Base-by-base conservation (phyloP, 2,329 filamentous ascomycete genomes). In the Hypoxylon sp. region DNA sequence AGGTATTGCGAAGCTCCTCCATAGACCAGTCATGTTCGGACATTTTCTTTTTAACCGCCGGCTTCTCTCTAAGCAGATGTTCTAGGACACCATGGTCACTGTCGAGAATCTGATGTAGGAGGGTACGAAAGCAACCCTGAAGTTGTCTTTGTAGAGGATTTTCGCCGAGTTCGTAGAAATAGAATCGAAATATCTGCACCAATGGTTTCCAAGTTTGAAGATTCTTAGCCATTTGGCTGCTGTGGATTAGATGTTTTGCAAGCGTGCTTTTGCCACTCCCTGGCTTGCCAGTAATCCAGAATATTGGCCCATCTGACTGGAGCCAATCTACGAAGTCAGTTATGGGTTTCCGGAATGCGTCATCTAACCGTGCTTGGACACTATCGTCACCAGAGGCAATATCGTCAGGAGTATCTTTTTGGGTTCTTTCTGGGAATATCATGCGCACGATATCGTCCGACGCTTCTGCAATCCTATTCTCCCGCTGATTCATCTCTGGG, bases 221-320 rank as follows among this genome's bases (percentile, higher is more conserved):
- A 35, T 29, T 44, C 11, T 48, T 8, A 5, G 26, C 48, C 5
- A 59, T 70, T 17, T 39, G 52, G 10, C 14, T 17, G 48, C 55
- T 33, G 10, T 42, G 39, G 9, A 46, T 47, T 19, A 70, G 29
- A 37, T 35, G 56, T 17, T 70, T 73, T 52, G 70, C 64, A n/a
- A 51, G 19, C 72, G 71, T 73, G 26, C 63, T 70, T 56, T 74
- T 74, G 10, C 71, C 71, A n/a, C 69, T 67, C 5, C 72, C 71
- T 19, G 72, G 46, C n/a, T 68, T 68, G 11, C 72, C 72, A n/a
- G 56, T 67, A 33, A 73, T 68, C 69, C 70, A 74, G 48, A 71
- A 74, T 13, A 68, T 35, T 13, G 58, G 9, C 4, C 47, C 1
- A 6, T 62, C 59, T 26, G 69, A 63, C 14, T 55, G 39, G 0